Conservation (phyloP, 2,329 filamentous ascomycete species). For the Grosmannia serpens region DNA sequence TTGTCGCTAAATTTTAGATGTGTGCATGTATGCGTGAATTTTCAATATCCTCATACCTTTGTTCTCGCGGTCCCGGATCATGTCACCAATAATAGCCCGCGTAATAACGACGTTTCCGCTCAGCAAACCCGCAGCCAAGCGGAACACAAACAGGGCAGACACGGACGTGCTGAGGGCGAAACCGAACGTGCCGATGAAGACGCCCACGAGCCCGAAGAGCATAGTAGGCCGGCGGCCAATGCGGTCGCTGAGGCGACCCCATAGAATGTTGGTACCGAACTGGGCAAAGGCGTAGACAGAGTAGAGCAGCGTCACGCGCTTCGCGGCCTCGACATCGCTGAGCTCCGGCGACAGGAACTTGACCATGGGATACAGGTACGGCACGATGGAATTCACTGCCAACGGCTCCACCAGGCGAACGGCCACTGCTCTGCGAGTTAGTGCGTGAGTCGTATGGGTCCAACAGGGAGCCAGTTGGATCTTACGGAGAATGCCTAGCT, state of each 20-base stretch:
- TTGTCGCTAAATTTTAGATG: not conserved
- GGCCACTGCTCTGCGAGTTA: not conserved
- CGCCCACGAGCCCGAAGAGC: constrained; percentile 4
- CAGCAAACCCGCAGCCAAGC: constrained; percentile 5
- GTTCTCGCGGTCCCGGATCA: constrained; percentile 8
- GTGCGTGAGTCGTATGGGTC: not conserved
- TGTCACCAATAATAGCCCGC: constrained; percentile 10
- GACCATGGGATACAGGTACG: constrained; percentile 8
- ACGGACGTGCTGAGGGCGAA: constrained; percentile 1
- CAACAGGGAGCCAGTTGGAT: too few relatives aligned
- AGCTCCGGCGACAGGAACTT: not conserved
- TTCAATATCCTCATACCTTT: not conserved
- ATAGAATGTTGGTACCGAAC: constrained; percentile 6
- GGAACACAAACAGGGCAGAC: constrained; percentile 5
- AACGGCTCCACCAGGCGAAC: constrained; percentile 9
- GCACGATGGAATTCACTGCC: constrained; percentile 8
- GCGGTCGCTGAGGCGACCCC: constrained; percentile 8
- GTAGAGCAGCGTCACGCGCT: constrained; percentile 5
- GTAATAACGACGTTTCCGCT: constrained; percentile 10
- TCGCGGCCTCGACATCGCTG: constrained; percentile 5
- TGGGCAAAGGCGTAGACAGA: constrained; percentile 5
- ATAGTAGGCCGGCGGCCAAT: constrained; percentile 7
- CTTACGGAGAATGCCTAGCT: not conserved
- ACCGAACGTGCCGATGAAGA: constrained; percentile 5
- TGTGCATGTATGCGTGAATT: not conserved